A percentile compares a stretch with the other conserved stretches of the same genome.
Evolutionary conservation across 2,329 filamentous ascomycete species (phyloP).

Genomic region (Sclerotinia glacialis): DNA sequence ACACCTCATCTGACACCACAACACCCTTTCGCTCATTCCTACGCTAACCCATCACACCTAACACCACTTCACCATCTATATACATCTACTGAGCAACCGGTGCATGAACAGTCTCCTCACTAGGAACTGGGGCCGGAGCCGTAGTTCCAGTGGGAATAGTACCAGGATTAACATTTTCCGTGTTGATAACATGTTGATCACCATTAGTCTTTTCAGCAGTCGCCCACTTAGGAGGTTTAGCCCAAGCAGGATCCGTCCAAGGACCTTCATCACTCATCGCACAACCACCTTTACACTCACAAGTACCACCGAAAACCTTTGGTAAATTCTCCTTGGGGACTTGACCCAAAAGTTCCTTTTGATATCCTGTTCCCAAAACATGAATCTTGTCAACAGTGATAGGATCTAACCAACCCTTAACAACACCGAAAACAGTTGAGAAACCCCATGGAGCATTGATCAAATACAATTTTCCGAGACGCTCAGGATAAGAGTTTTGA

Average conservation of each 20-base stretch:
- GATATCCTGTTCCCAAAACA: slow-evolving; percentile 77
- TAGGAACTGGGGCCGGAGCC: slow-evolving; percentile 26
- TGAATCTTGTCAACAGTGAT: slow-evolving; percentile 97
- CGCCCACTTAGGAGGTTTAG: slow-evolving; percentile 60
- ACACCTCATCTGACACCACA: neutral
- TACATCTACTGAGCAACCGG: slow-evolving; percentile 31
- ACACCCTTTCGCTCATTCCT: neutral
- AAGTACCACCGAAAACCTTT: slow-evolving; percentile 77
- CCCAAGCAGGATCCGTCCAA: slow-evolving; percentile 73
- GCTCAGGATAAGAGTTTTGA: slow-evolving; percentile 99
- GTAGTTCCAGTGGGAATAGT: slow-evolving; percentile 30
- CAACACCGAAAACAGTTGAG: slow-evolving; percentile 75
- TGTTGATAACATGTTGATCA: slow-evolving; percentile 42
- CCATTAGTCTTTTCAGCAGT: slow-evolving; percentile 45
- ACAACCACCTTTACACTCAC: slow-evolving; percentile 80
- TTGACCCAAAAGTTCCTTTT: slow-evolving; percentile 80
- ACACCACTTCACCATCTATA: neutral
- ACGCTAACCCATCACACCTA: neutral
- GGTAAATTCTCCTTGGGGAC: slow-evolving; percentile 89
- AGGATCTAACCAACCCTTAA: slow-evolving; percentile 94
- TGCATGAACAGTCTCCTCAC: slow-evolving; percentile 31
- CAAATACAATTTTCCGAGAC: slow-evolving; percentile 90
- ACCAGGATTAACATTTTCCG: slow-evolving; percentile 33
- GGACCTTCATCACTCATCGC: slow-evolving; percentile 84
- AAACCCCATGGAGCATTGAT: slow-evolving; percentile 99